Evolutionary conservation across 192 early-diverging fungal species (phyloP), one percentile per base, ranked within the genome.

Genomic region (Globomyces pollinis-pini): DNA sequence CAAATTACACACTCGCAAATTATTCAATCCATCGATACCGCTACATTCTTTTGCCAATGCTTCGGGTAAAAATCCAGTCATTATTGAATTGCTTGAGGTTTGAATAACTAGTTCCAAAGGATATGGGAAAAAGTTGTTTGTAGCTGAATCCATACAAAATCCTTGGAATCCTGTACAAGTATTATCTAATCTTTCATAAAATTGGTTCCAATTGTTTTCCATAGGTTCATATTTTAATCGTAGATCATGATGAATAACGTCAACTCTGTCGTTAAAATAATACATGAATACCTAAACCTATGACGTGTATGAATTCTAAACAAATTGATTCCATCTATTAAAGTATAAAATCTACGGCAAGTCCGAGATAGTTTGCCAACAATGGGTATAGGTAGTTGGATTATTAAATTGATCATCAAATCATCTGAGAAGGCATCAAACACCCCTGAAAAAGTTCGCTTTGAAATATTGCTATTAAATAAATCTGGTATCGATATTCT

Each of bases 61-160:
- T 32, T 53, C 59, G 32, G 44, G 34, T 15, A 49, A 23, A 8
- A 53, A 44, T 0, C 47, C 50, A 28, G n/a, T 29, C 8, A 51
- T 1, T 20, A 20, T 12, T 29, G 6, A 29, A 6, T 9, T 41
- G 13, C 34, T n/a, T 5, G 45, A 49, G 26, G 15, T 38, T 33
- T 60, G 47, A 7, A 60, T 18, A 1, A 51, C 50, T 5, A 60
- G 9, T 23, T 60, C 59, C 59, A 60, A 54, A 5, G 38, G 24
- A 45, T 60, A 60, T 29, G 59, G 59, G 4, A 51, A 16, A 24
- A 59, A 59, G n/a, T 43, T 34, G 29, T 59, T 59, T 32, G 59
- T 60, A 13, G 28, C 13, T 1, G 42, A 16, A 24, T 60, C 59
- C 4, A 60, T n/a, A 24, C 42, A 42, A 30, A 23, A 60, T 26